Conservation (phyloP, 345 rosid species). For the Geranium brycei region DNA sequence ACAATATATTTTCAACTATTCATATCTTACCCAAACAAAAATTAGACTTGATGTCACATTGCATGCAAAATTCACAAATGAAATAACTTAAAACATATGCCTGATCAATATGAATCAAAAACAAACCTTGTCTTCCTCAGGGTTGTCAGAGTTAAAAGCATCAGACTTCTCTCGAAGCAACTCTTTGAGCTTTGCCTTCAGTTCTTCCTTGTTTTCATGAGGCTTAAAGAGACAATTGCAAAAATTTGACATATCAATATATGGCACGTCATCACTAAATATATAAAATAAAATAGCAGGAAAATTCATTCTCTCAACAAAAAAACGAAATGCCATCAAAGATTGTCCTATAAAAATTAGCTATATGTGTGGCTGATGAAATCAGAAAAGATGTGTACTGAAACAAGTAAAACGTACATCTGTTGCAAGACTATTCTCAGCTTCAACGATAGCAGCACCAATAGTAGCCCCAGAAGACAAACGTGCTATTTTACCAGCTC, state of each 20-base stretch:
- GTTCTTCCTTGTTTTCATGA: slow-evolving; percentile 48
- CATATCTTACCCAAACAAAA: too few relatives aligned
- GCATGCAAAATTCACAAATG: not conserved
- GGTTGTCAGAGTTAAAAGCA: slow-evolving; percentile 44
- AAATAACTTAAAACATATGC: not conserved
- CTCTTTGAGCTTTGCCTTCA: slow-evolving; percentile 63
- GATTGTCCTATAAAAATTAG: too few relatives aligned
- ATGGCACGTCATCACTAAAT: not conserved
- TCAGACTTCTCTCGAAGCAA: slow-evolving; percentile 55
- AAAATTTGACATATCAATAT: not conserved
- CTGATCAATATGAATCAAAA: not conserved
- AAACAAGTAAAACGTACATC: slow-evolving; percentile 63
- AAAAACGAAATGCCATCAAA: not conserved
- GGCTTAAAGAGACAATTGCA: slow-evolving; percentile 22
- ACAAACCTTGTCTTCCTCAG: slow-evolving; percentile 70
- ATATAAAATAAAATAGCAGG: not conserved
- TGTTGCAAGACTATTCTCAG: slow-evolving; percentile 51
- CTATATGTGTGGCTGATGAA: not conserved
- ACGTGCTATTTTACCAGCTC: slow-evolving; percentile 31
- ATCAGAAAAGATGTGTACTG: slow-evolving; percentile 18
- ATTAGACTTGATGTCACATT: too few relatives aligned
- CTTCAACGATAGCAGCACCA: slow-evolving; percentile 75
- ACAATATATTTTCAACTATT: too few relatives aligned
- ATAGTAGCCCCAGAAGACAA: slow-evolving; percentile 41
- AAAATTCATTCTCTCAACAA: too few relatives aligned